Evolutionary conservation across 2,329 filamentous ascomycete species (phyloP), one percentile per base, ranked within the genome.

Genomic region (Penicillium sp.): DNA sequence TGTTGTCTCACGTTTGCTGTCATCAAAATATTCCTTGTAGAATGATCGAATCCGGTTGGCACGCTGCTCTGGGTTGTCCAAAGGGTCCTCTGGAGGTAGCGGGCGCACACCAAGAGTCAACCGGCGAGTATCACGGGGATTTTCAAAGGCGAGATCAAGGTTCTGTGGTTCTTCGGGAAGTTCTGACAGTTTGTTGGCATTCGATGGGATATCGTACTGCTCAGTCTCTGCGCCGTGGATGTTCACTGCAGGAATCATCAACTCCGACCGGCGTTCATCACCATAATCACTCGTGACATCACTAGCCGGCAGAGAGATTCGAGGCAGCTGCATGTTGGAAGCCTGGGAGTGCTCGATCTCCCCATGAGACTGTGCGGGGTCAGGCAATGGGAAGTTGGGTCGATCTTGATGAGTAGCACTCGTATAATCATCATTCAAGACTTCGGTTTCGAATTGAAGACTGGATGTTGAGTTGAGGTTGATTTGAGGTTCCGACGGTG

Each of bases 11-110:
- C 63, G 54, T 61, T 81, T 86, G 43, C 75, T 80, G 28, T 96
- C 91, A 52, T 97, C 93, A 56, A 98, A 98, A 71, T 98, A 98
- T 63, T 98, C 93, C 72, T 96, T 96, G 74, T 98, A 98, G 73
- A 98, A 98, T 3, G 93, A 98, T 64, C 93, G 81, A 53, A 98
- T 98, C 43, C 93, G 83, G 73, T 96, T 97, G 50, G 93, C 93
- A 57, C 93, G 82, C 59, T 91, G 83, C 65, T 97, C 93, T 0
- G 93, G 89, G 62, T 96, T 91, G 61, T 97, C 93, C 3, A 83
- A 80, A 29, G 87, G 81, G 50, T 94, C 86, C 58, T 90, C 83
- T 23, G 89, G 87, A 4, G 93, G 93, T 47, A 98, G 76, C 15
- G 93, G 93, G 11, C 93, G 84, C 65, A 94, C 59, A 33, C 79